Base-by-base conservation (phyloP, 1,139 yeast genomes). In the Kodamaea suecica region DNA sequence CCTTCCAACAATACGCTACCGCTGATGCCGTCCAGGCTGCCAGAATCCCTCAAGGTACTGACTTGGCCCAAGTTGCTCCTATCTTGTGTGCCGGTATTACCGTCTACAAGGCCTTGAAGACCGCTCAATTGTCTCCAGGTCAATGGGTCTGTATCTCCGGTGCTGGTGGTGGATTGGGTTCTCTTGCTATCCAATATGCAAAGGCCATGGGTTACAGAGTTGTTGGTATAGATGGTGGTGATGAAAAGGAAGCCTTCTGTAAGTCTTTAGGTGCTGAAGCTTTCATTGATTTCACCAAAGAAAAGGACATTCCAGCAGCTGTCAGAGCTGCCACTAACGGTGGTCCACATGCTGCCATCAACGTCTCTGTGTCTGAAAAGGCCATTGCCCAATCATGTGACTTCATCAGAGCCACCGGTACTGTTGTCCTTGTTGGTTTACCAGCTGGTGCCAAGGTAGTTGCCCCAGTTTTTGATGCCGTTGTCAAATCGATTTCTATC, bases 161-260 rank as follows among this genome's bases (percentile, higher is more conserved):
- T 63, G 90, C 90, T 38, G 87, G 80, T 55, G 90, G 95, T 62
- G 95, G 94, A 52, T 73, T 84, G 52, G 95, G 95, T 43, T 76
- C 88, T 33, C 66, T 84, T 42, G 92, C 90, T 40, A 71, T 84
- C 50, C 94, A 84, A 63, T 84, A 80, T 64, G 94, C 90, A 42
- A 76, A 70, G 59, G 90, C 88, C 42, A 80, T 84, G 86, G 94
- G 94, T 49, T 73, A 68, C 62, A 74, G 90, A 57, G 88, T 82
- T 39, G 43, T 83, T 37, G 92, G 79, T 50, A 81, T 84, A 49
- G 94, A 84, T 52, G 81, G 84, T 50, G 87, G 88, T 54, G 80
- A 57, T 14, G 84, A 66, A 36, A 84, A 84, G 71, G 75, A 68
- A 39, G 68, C 61, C 36, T 66, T 80, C 41, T 73, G 69, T 55